Evolutionary conservation across 257 asterid species (phyloP).

Genomic region (Echium plantagineum): DNA sequence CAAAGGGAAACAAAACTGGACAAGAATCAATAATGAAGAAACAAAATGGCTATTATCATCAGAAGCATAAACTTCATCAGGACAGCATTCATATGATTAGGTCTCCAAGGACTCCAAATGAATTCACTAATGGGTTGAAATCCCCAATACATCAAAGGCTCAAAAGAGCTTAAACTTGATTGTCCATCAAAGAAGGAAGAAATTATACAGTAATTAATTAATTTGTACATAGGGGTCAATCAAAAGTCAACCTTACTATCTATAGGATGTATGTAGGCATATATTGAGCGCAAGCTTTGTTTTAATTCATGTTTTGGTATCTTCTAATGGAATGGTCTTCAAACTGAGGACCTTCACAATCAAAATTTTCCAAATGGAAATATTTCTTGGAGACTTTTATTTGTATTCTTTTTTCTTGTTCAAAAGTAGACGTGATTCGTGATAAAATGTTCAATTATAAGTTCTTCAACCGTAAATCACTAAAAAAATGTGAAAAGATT

Average conservation of each 20-base stretch:
- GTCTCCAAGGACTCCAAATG: constrained; percentile 26
- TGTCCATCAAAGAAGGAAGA: background rate
- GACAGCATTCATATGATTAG: constrained; percentile 11
- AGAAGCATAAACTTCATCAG: constrained; percentile 20
- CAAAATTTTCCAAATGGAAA: too few relatives aligned
- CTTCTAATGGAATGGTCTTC: too few relatives aligned
- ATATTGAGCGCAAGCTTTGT: background rate
- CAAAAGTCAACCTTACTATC: background rate
- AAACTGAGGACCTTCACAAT: too few relatives aligned
- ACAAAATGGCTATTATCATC: constrained; percentile 22
- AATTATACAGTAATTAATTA: background rate
- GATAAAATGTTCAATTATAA: too few relatives aligned
- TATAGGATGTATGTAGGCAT: background rate
- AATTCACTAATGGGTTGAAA: constrained; percentile 19
- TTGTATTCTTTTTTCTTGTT: too few relatives aligned
- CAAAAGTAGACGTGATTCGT: too few relatives aligned
- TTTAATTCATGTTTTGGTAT: too few relatives aligned
- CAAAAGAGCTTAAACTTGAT: constrained; percentile 17
- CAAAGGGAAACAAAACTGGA: constrained; percentile 7
- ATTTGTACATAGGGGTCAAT: constrained; percentile 8
- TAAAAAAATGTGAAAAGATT: too few relatives aligned
- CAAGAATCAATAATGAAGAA: constrained; percentile 11
- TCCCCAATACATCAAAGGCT: constrained; percentile 23
- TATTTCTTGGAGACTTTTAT: too few relatives aligned
- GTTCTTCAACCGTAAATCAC: too few relatives aligned